A percentile compares a stretch with the other conserved stretches of the same genome.
These are phyloP conservation scores for Calocybe gangraenosa DNA, from an alignment of 768 basidiomycete genomes.

Conservation along the genomic window DNA sequence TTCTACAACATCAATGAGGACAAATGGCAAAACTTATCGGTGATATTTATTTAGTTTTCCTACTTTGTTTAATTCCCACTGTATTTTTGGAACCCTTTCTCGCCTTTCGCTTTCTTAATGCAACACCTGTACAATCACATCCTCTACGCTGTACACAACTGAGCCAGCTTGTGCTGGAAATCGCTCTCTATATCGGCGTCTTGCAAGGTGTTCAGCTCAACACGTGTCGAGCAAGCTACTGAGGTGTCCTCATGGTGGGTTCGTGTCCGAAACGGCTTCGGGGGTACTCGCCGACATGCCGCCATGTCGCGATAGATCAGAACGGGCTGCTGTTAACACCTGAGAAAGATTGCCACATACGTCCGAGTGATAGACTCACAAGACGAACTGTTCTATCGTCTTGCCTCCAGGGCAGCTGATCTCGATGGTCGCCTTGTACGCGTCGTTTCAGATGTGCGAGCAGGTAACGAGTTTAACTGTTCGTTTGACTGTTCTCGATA, in stretches of 20 bases:
- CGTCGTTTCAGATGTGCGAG: constrained; percentile 2
- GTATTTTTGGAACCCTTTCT: constrained; percentile 18
- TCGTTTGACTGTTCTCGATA: constrained; percentile 13
- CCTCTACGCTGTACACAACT: no score
- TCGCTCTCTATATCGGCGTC: no score
- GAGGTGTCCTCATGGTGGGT: no score
- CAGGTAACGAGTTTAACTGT: constrained; percentile 9
- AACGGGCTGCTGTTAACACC: neutral
- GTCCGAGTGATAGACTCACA: constrained; percentile 4
- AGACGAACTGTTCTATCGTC: constrained; percentile 23
- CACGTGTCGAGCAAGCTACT: no score
- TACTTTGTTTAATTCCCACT: constrained; percentile 10
- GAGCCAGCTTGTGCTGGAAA: no score
- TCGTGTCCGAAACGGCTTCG: neutral
- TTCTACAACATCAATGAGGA: constrained; percentile 40
- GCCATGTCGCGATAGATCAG: neutral
- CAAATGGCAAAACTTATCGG: constrained; percentile 61
- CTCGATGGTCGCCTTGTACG: constrained; percentile 21
- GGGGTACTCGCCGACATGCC: neutral
- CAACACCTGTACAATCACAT: constrained; percentile 11
- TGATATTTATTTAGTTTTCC: constrained; percentile 26
- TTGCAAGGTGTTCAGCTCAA: no score
- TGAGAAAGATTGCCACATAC: no score
- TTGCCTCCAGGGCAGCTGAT: constrained; percentile 28
- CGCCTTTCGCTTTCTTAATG: constrained; percentile 18